phyloP scores from a whole-genome alignment of 768 basidiomycete genomes.

The Lyophyllum atratum region DNA sequence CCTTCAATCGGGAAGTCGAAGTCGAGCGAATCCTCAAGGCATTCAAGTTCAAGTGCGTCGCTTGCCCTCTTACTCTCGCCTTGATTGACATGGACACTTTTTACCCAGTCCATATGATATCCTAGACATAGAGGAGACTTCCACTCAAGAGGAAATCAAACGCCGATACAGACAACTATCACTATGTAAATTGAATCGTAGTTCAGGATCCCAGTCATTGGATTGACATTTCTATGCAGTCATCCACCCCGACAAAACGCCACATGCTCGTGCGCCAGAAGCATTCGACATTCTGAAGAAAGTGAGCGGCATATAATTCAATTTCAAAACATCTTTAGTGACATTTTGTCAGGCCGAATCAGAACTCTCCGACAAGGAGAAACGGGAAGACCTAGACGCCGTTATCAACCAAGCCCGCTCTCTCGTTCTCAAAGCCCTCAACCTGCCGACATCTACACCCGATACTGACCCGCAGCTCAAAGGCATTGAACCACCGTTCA shows the following conservation, averaged over 20 bases:
- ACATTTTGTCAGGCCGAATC: conserved; percentile 65
- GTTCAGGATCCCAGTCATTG: neutral
- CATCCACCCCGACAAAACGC: conserved; percentile 98
- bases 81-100: conserved; percentile 5
- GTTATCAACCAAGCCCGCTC: conserved; percentile 75
- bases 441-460: conserved; percentile 59
- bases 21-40: conserved; percentile 91
- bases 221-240: conserved; percentile 45
- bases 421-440: conserved; percentile 61
- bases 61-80: neutral
- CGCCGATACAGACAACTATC: conserved; percentile 85
- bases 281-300: conserved; percentile 95
- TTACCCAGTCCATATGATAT: conserved; percentile 88
- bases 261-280: conserved; percentile 85
- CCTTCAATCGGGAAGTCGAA: conserved; percentile 85
- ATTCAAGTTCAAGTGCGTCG: conserved; percentile 91
- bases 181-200: conserved; percentile 57
- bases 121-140: conserved; percentile 73
- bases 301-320: conserved; percentile 38
- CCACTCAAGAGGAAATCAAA: conserved; percentile 83
- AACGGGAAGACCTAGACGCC: conserved; percentile 82
- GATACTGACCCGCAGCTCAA: conserved; percentile 62
- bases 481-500: conserved; percentile 64
- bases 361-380: conserved; percentile 76
- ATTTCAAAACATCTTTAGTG: neutral